Conservation (phyloP, 352 stramenopile species). For the Thalassiosira exigua region DNA sequence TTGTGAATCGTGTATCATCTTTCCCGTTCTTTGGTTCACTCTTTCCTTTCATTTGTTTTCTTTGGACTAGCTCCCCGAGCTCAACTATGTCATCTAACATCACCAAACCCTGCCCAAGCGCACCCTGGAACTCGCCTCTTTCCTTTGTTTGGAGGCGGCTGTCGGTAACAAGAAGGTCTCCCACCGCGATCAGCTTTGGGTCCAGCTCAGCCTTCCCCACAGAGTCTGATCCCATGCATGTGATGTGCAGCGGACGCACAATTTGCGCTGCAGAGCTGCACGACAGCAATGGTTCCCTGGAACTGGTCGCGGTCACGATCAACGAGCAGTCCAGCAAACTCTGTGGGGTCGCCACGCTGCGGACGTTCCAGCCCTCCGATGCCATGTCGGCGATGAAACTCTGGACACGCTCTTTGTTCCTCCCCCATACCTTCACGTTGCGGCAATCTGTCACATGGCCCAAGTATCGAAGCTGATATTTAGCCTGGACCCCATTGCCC, state of each 20-base stretch:
- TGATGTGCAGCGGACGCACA: constrained; percentile 53
- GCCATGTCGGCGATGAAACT: constrained; percentile 51
- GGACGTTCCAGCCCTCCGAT: constrained; percentile 61
- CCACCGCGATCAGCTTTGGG: constrained; percentile 46
- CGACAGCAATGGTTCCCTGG: constrained; percentile 57
- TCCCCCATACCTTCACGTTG: constrained; percentile 62
- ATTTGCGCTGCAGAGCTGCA: background rate
- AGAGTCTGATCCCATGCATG: constrained; percentile 72
- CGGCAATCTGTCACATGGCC: constrained; percentile 57
- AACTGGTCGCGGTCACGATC: constrained; percentile 72
- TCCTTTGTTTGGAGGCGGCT: constrained; percentile 43
- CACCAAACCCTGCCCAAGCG: constrained; percentile 25
- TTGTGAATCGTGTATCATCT: constrained; percentile 62
- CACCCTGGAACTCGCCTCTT: constrained; percentile 70
- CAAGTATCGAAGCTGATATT: constrained; percentile 69
- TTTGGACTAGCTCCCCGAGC: constrained; percentile 52
- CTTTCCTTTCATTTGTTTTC: constrained; percentile 40
- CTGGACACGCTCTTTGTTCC: constrained; percentile 45
- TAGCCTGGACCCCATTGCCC: constrained; percentile 68
- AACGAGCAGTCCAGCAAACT: constrained; percentile 66
- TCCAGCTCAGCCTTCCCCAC: constrained; percentile 69
- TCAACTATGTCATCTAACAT: constrained; percentile 54
- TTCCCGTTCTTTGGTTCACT: constrained; percentile 22
- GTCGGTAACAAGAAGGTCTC: constrained; percentile 71
- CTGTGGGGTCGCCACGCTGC: constrained; percentile 21